Percentiles rank a stretch among this genome's conserved stretches.
Conservation (phyloP, 2,329 filamentous ascomycete genomes). For the Colletotrichum melonis region DNA sequence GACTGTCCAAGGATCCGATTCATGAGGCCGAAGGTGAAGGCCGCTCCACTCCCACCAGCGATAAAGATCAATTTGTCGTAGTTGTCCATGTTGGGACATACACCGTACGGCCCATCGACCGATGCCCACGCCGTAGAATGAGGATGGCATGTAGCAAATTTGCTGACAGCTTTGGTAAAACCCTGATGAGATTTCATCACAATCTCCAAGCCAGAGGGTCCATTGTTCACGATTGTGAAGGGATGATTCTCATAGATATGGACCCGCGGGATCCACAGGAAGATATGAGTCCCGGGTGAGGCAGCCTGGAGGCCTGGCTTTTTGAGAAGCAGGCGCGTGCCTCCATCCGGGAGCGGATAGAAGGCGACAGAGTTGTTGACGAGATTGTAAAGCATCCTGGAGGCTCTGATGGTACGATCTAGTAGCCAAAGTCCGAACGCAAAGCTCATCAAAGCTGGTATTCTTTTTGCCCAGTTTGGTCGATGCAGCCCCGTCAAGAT, state of each 20-base stretch:
- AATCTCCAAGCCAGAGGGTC: conserved; percentile 56
- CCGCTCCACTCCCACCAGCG: conserved; percentile 40
- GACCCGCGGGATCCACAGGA: conserved; percentile 66
- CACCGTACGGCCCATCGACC: conserved; percentile 65
- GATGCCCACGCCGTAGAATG: conserved; percentile 56
- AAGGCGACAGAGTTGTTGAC: conserved; percentile 54
- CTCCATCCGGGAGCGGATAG: conserved; percentile 55
- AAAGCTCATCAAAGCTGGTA: conserved; percentile 52
- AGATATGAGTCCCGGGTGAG: conserved; percentile 54
- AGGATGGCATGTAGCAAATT: conserved; percentile 53
- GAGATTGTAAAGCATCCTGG: conserved; percentile 42
- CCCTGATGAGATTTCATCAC: conserved; percentile 62
- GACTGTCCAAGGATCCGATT: conserved; percentile 1
- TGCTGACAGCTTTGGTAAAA: conserved; percentile 62
- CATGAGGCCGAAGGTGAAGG: conserved; percentile 40
- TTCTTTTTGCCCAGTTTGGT: conserved; percentile 50
- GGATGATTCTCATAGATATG: conserved; percentile 65
- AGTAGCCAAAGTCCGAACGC: conserved; percentile 53
- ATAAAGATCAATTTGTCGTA: conserved; percentile 39
- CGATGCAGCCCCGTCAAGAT: conserved; percentile 56
- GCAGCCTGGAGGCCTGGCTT: conserved; percentile 49
- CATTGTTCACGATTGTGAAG: conserved; percentile 62
- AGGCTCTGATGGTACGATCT: conserved; percentile 55
- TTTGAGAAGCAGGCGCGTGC: conserved; percentile 57
- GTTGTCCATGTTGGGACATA: conserved; percentile 54